Conservation (phyloP, 75 land plant species). For the Sequoiadendron giganteum region DNA sequence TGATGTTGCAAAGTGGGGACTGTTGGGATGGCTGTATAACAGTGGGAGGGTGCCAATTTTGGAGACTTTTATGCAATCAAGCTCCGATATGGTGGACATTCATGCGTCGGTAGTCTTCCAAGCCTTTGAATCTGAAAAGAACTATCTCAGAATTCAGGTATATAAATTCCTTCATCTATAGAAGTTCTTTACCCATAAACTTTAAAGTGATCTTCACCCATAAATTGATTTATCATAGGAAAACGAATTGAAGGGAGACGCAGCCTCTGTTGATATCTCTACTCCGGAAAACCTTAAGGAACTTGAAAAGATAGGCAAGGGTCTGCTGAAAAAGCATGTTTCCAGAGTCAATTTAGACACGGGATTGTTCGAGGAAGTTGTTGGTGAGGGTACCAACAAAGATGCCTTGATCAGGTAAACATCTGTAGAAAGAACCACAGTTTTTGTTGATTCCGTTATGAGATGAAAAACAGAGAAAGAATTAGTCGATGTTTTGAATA, state of each 20-base stretch:
- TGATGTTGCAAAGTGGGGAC: slow-evolving; percentile 29
- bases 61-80: slow-evolving; percentile 17
- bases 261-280: slow-evolving; percentile 17
- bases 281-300: slow-evolving; percentile 22
- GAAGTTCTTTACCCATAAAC: too few species aligned
- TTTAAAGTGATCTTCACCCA: too few species aligned
- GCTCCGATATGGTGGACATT: slow-evolving; percentile 33
- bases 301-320: too few species aligned
- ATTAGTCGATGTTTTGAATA: too few species aligned
- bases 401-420: slow-evolving; percentile 26
- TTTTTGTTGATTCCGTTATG: background rate
- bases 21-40: slow-evolving; percentile 10
- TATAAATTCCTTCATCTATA: background rate
- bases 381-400: slow-evolving; percentile 13
- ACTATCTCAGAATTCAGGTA: slow-evolving; percentile 50
- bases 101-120: slow-evolving; percentile 14
- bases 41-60: slow-evolving; percentile 9
- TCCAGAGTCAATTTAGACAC: slow-evolving; percentile 23
- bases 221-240: slow-evolving; percentile 10
- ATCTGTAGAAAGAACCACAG: background rate
- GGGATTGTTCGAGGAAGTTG: background rate
- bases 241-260: slow-evolving; percentile 18
- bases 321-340: slow-evolving; percentile 20
- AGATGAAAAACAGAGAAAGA: too few species aligned
- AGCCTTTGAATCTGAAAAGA: background rate